Base-by-base conservation (phyloP, 73 alveolate genomes). In the Tetrahymena elliotti region DNA sequence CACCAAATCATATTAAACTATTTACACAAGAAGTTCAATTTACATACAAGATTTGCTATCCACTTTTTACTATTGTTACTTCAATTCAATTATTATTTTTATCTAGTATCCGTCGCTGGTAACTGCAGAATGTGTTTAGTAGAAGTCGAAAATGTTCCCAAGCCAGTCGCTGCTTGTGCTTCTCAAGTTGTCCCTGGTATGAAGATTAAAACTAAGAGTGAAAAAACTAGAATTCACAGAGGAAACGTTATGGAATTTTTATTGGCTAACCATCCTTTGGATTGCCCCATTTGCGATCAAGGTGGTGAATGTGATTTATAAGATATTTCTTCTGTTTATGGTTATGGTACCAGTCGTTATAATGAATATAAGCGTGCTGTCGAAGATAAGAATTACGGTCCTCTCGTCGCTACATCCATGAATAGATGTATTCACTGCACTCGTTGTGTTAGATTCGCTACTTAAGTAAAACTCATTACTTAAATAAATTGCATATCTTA, bases 291-390 rank as follows among this genome's bases (percentile, higher is more conserved):
- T 82, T 98, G 99, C 95, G 99, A 98, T 92, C 96, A 98, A 94
- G 99, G 99, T 92, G 99, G 99, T n/a, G 99, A 98, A 94, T 98
- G 99, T 93, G 99, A 98, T 94, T 97, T 98, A 20, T 96, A 98
- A 94, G 99, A 98, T 95, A 97, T 97, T 93, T 96, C 98, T 36
- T 97, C 94, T 53, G 97, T 97, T 38, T 98, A 98, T 94, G 99
- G 99, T 92, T 98, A 97, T 95, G 96, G 96, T 84, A 97, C 96
- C 52, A 97, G 99, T 27, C 95, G 99, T 54, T 96, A 95, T 93
- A 95, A 93, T 83, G 99, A 98, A 93, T 98, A 98, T 95, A 98
- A 98, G 97, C 88, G 99, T 93, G 99, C 99, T 34, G 99, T 98
- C 1, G 99, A 98, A 84, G 99, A 98, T 88, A 98, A 98, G 95